These are phyloP conservation scores for Backusella liffmaniae DNA, from an alignment of 192 early-diverging fungal genomes.

Conservation along the genomic window DNA sequence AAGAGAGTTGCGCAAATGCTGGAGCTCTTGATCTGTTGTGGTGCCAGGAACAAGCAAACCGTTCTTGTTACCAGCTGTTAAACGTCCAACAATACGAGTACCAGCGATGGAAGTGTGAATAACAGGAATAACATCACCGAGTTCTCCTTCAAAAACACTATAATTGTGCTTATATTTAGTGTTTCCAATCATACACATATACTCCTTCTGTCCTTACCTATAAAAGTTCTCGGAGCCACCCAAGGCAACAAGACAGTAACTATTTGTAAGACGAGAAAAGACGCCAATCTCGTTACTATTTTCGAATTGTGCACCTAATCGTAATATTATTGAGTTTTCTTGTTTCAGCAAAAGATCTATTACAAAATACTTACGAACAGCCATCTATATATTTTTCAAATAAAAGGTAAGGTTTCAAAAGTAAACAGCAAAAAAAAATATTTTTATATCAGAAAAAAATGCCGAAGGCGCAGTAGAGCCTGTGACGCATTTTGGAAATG, in stretches of 20 bases:
- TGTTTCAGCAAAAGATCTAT: background rate
- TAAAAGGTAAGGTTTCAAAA: background rate
- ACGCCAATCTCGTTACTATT: conserved; percentile 99
- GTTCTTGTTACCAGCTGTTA: conserved; percentile 92
- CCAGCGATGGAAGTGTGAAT: conserved; percentile 97
- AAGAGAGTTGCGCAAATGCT: conserved; percentile 94
- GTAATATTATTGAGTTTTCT: background rate
- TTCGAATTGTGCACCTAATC: conserved; percentile 91
- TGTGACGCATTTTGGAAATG: conserved; percentile 1
- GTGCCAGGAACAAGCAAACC: conserved; percentile 93
- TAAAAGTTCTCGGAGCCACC: conserved; percentile 99
- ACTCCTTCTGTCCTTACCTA: conserved; percentile 54
- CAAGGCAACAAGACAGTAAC: conserved; percentile 94
- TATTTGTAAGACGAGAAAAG: conserved; percentile 96
- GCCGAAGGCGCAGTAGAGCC: background rate
- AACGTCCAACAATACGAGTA: conserved; percentile 93
- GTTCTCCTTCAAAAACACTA: conserved; percentile 93
- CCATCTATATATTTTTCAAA: background rate
- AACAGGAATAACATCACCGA: conserved; percentile 93
- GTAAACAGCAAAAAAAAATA: background rate
- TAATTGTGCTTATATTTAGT: background rate
- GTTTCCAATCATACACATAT: background rate
- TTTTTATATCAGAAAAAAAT: conserved; percentile 3
- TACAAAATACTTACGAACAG: background rate
- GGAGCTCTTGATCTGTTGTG: conserved; percentile 97